phyloP scores from a whole-genome alignment of 2,329 filamentous ascomycete genomes.

The Aspergillus terreus region DNA sequence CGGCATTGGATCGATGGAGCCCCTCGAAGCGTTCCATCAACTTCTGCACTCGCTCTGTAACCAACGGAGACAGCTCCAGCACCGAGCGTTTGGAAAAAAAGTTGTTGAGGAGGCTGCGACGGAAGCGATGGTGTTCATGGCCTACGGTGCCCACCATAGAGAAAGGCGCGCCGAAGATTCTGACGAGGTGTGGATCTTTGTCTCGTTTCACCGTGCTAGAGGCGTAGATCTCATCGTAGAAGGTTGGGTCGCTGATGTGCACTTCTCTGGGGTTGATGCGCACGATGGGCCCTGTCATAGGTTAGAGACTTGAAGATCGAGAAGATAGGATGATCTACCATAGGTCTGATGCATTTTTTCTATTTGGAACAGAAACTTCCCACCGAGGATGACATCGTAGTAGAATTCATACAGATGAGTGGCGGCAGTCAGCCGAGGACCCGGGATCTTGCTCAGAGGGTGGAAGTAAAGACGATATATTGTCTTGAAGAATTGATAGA shows the following conservation, averaged over 20 bases:
- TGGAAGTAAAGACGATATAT: constrained; percentile 28
- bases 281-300: constrained; percentile 29
- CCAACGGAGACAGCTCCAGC: constrained; percentile 29
- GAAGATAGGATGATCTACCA: constrained; percentile 11
- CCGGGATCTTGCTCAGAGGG: constrained; percentile 28
- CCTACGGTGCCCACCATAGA: constrained; percentile 32
- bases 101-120: constrained; percentile 38
- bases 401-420: constrained; percentile 28
- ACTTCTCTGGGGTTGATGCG: constrained; percentile 36
- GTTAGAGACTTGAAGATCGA: too few species aligned
- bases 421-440: constrained; percentile 28
- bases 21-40: constrained; percentile 14
- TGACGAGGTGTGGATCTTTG: constrained; percentile 17
- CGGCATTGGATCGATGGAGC: background rate
- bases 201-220: constrained; percentile 16
- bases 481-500: background rate
- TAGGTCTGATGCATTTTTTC: constrained; percentile 24
- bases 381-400: constrained; percentile 20
- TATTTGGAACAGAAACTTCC: constrained; percentile 21
- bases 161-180: constrained; percentile 7
- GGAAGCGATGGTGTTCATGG: constrained; percentile 40
- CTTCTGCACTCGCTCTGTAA: constrained; percentile 25
- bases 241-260: constrained; percentile 33
- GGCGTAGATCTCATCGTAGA: constrained; percentile 31
- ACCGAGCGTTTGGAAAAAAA: constrained; percentile 45